Conservation (phyloP, 352 stramenopile species). For the Elongisporangium prolatum region DNA sequence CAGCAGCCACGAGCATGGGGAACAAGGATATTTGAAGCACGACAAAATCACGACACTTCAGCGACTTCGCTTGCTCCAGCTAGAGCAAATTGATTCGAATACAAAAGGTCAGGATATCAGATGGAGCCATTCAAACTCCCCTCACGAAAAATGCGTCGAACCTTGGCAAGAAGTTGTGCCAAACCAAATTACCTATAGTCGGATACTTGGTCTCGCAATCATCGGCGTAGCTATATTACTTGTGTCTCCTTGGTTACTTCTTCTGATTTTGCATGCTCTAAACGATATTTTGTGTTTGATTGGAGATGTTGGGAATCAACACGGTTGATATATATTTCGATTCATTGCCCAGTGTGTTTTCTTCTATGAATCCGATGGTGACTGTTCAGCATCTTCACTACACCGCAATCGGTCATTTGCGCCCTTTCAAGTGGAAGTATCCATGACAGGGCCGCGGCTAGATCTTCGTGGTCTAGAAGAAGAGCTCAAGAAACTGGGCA, state of each 20-base stretch:
- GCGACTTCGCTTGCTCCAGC: conserved; percentile 15
- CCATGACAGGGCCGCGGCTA: conserved; percentile 10
- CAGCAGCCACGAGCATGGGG: conserved; percentile 11
- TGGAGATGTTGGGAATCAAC: not conserved
- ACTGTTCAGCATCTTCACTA: conserved; percentile 9
- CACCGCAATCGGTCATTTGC: not conserved
- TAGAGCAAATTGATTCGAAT: conserved; percentile 12
- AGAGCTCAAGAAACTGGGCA: conserved; percentile 77
- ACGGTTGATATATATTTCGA: not conserved
- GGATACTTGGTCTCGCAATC: not conserved
- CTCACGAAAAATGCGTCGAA: conserved; percentile 11
- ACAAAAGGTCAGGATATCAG: not conserved
- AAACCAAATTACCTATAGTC: not conserved
- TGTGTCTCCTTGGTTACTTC: not conserved
- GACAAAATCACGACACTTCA: conserved; percentile 15
- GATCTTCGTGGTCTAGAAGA: conserved; percentile 62
- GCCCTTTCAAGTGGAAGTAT: conserved; percentile 15
- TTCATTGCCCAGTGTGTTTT: not conserved
- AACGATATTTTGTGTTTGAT: not conserved
- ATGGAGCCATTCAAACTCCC: not conserved
- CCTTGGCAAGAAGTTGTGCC: conserved; percentile 13
- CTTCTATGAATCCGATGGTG: conserved; percentile 1
- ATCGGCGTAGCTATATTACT: not conserved
- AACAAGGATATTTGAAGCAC: conserved; percentile 14
- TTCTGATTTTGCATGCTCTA: not conserved